Base-by-base conservation (phyloP, 2,329 filamentous ascomycete species). In the Aureobasidium sp. region DNA sequence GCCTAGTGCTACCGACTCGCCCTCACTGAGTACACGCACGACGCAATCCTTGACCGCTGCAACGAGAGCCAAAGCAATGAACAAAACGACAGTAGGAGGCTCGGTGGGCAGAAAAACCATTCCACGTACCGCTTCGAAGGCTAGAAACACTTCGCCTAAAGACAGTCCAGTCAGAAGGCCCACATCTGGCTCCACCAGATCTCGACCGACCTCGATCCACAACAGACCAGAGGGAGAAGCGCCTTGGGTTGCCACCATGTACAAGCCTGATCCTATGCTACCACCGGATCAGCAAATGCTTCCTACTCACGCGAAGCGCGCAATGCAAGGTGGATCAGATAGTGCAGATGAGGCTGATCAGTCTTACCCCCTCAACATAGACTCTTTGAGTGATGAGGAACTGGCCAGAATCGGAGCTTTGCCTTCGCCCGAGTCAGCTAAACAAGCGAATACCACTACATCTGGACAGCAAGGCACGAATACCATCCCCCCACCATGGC, bases 271-370 rank as follows among this genome's bases (percentile, higher is more conserved):
- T 72, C 94, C 94, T 34, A 87, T 91, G 64, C 80, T 99, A 37
- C 94, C 94, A 6, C 94, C 91, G 0, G 94, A 99, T 65, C 90
- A 99, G 74, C 94, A 99, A 72, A 86, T 99, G 59, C 84, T 99
- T 12, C 94, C 94, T 0, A 97, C 94, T 0, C 91, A 97, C 65
- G 94, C 94, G 13, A 91, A 88, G 70, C 84, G 90, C 62, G 82
- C 97, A 74, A 90, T 94, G 73, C 93, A 97, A 77, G 91, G 97
- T 74, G 90, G 93, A 73, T 97, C 91, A 92, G 91, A 95, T 75
- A 90, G 97, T 74, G 92, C 92, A 66, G 90, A 97, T 74, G 92
- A 92, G 66, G 91, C 90, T 66, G 89, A 90, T 66, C 91, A 91
- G 3, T 90, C 85, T 63, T 82, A 88, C 29, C 97, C 96, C 72